Evolutionary conservation across 495 filamentous ascomycete species (phyloP), one percentile per base, ranked within the genome.

Genomic region (Penicillium turbatum): DNA sequence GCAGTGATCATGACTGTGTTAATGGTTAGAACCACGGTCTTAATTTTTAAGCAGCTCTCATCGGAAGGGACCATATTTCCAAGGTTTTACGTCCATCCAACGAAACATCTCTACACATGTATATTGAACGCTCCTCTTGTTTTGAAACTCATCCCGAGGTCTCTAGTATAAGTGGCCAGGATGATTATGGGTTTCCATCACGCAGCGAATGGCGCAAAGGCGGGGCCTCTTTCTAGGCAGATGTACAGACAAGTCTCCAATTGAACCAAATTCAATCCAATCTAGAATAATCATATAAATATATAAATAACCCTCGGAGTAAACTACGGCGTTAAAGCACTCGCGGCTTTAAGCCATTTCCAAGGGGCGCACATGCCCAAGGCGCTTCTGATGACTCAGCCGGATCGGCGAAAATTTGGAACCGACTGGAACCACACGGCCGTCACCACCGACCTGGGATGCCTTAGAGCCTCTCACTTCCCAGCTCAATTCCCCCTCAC

Each of bases 401-500:
- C 59, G 64, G 64, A 58, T 53, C 46, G 47, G 52, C 58, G 55
- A 51, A 64, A 61, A 59, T 39, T 57, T 41, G 38, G 34, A 56
- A 46, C 55, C 61, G 55, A 59, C 62, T 61, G 62, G 64, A 60
- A 57, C 50, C 54, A 51, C 56, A 61, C 51, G 61, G 49, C n/a
- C 49, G 49, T 51, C 49, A 51, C 38, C 46, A 43, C 39, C 38
- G 49, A 32, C 26, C 51, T 59, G 31, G 31, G 47, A 27, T 37
- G 59, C 51, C 55, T 46, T 40, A 53, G 52, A 67, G 64, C 64
- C 63, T 59, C 57, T 48, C 54, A 65, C 55, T 45, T 31, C 54
- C 56, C 50, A 46, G 34, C 48, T 50, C 49, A 56, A 55, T 53
- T 55, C 26, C 19, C 36, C 36, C 19, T 37, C 34, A 21, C 46